Evolutionary conservation across 495 filamentous ascomycete genomes (phyloP).

Genomic region (Jackrogersella multiformis): DNA sequence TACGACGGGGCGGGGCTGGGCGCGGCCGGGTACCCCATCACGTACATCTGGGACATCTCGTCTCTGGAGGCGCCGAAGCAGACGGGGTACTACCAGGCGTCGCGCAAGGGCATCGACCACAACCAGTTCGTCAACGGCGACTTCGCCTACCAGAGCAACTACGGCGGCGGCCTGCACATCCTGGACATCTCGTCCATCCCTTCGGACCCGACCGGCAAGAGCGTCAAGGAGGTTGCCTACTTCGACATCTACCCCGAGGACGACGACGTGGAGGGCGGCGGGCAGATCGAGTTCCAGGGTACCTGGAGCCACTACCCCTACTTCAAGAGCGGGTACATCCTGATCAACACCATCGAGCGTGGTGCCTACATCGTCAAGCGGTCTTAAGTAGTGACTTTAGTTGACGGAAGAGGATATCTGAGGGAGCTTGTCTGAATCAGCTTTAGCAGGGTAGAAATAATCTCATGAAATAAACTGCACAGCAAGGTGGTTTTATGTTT

Average conservation of each 20-base stretch:
- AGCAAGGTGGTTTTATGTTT: too few relatives aligned
- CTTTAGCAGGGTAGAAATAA: constrained; percentile 16
- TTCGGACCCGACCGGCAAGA: constrained; percentile 60
- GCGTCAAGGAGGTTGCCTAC: constrained; percentile 63
- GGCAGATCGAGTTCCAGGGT: constrained; percentile 64
- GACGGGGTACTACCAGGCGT: constrained; percentile 63
- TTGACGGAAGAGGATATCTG: background rate
- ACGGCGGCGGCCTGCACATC: constrained; percentile 65
- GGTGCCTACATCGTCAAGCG: constrained; percentile 63
- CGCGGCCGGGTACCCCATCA: constrained; percentile 56
- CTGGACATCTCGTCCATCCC: constrained; percentile 64
- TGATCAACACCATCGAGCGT: constrained; percentile 69
- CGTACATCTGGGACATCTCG: constrained; percentile 67
- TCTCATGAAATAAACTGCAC: too few relatives aligned
- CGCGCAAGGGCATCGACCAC: constrained; percentile 64
- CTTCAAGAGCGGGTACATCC: constrained; percentile 65
- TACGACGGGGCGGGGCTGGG: constrained; percentile 56
- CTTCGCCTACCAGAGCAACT: constrained; percentile 66
- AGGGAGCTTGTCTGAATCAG: background rate
- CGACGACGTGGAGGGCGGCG: constrained; percentile 55
- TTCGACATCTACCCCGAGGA: constrained; percentile 71
- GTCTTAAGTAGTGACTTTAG: constrained; percentile 7
- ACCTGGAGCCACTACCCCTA: constrained; percentile 66
- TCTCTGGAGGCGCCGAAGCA: constrained; percentile 59
- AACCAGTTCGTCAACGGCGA: constrained; percentile 68